Percentiles rank a stretch among this genome's conserved stretches.
Evolutionary conservation across 1,284 basidiomycete genomes (phyloP).

Genomic region (Austroboletus niveus): DNA sequence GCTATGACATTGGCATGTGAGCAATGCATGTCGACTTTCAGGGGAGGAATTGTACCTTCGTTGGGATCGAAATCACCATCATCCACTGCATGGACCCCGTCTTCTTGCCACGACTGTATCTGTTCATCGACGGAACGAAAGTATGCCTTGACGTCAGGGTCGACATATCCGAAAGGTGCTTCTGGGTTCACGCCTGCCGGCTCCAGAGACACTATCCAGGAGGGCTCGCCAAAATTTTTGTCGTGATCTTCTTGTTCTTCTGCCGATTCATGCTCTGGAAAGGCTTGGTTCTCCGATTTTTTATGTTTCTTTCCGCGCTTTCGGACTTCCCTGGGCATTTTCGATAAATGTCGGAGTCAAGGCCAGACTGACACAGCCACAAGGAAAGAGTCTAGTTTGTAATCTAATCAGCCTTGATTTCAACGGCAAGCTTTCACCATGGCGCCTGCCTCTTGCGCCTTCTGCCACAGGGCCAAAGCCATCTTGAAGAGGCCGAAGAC

Average conservation of each 20-base stretch:
- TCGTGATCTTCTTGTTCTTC: constrained; percentile 17
- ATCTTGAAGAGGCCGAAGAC: constrained; percentile 97
- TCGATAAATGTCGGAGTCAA: too few species aligned
- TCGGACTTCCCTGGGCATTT: constrained; percentile 69
- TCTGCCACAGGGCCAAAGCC: constrained; percentile 77
- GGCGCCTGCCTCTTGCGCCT: constrained; percentile 68
- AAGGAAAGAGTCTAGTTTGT: neutral
- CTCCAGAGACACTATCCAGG: constrained; percentile 58
- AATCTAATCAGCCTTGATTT: constrained; percentile 1
- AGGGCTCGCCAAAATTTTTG: constrained; percentile 41
- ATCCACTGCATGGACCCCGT: constrained; percentile 33
- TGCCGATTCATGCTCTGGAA: constrained; percentile 11
- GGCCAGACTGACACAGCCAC: too few species aligned
- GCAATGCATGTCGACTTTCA: neutral
- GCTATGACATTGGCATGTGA: constrained; percentile 45
- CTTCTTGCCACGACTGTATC: constrained; percentile 81
- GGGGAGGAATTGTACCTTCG: constrained; percentile 55
- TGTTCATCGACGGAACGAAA: constrained; percentile 85
- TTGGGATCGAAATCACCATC: constrained; percentile 63
- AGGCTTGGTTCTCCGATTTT: constrained; percentile 39
- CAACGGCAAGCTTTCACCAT: constrained; percentile 35
- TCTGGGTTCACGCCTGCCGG: constrained; percentile 52
- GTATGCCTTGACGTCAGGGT: constrained; percentile 88
- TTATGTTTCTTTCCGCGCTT: constrained; percentile 78
- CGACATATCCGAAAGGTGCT: constrained; percentile 85